Percentiles rank a stretch among this genome's conserved stretches.
phyloP scores from a whole-genome alignment of 2,329 filamentous ascomycete species.

The Aureobasidium sp. region DNA sequence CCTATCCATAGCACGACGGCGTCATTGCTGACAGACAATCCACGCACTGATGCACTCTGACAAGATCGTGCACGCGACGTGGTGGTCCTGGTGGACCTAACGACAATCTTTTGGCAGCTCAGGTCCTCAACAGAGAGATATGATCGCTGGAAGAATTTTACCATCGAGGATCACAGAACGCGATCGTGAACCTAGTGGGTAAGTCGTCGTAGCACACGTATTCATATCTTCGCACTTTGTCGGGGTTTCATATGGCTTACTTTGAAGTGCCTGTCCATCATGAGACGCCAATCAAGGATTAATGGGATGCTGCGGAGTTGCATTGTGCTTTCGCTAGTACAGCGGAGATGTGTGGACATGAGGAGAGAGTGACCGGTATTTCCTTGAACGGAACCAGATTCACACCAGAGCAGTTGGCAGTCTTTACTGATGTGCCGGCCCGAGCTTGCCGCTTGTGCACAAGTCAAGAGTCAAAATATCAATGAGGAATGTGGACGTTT shows the following conservation, averaged over 20 bases:
- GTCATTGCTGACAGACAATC: constrained; percentile 13
- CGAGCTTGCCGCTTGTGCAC: constrained; percentile 15
- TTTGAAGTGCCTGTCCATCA: background rate
- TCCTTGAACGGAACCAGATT: background rate
- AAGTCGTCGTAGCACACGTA: background rate
- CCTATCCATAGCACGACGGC: constrained; percentile 4
- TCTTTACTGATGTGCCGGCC: constrained; percentile 13
- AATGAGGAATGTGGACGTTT: constrained; percentile 8
- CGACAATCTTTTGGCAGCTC: constrained; percentile 3
- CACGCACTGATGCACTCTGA: background rate
- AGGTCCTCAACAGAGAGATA: background rate
- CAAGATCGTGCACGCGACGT: constrained; percentile 1
- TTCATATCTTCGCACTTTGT: background rate
- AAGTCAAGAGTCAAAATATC: constrained; percentile 11
- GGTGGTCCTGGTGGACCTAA: background rate
- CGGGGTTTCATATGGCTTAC: background rate
- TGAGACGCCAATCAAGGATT: background rate
- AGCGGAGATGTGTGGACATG: constrained; percentile 12
- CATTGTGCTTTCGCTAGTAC: background rate
- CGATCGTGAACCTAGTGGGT: background rate
- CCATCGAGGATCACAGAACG: background rate
- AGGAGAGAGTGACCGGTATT: constrained; percentile 8
- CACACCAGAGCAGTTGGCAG: background rate
- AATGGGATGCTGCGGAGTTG: constrained; percentile 6
- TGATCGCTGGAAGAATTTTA: background rate